Conservation (phyloP, 352 stramenopile genomes). For the Phytophthora pseudosyringae region DNA sequence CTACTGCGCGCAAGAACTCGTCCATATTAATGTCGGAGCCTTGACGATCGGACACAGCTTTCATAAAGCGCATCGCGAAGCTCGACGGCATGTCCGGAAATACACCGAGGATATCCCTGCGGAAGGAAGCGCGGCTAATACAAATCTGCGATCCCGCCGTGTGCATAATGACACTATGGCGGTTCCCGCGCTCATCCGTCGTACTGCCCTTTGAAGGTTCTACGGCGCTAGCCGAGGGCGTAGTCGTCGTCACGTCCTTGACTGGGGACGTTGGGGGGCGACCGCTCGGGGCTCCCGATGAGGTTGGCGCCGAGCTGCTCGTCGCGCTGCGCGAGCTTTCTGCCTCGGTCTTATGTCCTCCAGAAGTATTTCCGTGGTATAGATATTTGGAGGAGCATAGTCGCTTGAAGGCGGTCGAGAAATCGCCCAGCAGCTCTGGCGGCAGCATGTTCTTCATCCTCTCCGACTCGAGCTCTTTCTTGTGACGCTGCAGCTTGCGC, state of each 20-base stretch:
- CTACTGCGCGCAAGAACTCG: conserved; percentile 83
- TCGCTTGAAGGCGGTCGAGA: conserved; percentile 79
- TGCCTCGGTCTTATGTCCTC: conserved; percentile 36
- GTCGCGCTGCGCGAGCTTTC: conserved; percentile 32
- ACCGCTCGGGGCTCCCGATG: conserved; percentile 27
- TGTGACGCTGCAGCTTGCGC: conserved; percentile 81
- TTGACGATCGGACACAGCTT: conserved; percentile 84
- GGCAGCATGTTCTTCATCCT: conserved; percentile 88
- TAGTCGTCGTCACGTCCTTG: conserved; percentile 39
- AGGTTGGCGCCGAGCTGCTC: conserved; percentile 23
- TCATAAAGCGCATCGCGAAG: conserved; percentile 91
- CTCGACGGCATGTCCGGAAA: conserved; percentile 90
- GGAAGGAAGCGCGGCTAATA: conserved; percentile 85
- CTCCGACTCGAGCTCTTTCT: conserved; percentile 88
- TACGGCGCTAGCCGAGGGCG: conserved; percentile 20
- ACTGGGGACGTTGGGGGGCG: conserved; percentile 52
- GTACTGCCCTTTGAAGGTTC: conserved; percentile 43
- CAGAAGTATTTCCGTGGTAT: conserved; percentile 57
- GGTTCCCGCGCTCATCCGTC: conserved; percentile 45
- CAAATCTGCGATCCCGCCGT: conserved; percentile 82
- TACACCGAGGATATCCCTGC: conserved; percentile 86
- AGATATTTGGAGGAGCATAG: conserved; percentile 88
- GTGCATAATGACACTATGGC: conserved; percentile 59
- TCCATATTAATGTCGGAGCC: conserved; percentile 90
- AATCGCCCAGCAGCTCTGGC: conserved; percentile 65